Percentiles rank a stretch among this genome's conserved stretches.
Evolutionary conservation across 306 rosid genomes (phyloP).

Genomic region (Sphenostylis stenocarpa): DNA sequence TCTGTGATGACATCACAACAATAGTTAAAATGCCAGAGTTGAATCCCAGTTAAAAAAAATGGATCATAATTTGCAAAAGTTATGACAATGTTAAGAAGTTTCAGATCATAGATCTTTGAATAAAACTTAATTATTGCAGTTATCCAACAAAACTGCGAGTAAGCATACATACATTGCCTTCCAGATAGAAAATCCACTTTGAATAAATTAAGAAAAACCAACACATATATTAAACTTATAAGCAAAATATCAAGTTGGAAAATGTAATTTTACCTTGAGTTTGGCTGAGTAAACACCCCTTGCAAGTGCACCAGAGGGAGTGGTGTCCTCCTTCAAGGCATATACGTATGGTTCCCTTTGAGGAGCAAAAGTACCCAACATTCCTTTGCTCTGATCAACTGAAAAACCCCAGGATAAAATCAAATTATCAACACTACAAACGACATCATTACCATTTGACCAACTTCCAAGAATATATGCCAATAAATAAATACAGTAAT

Average conservation of each 20-base stretch:
- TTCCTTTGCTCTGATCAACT: constrained; percentile 89
- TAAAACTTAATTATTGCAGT: not conserved
- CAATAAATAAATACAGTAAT: not conserved
- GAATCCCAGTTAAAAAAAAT: not conserved
- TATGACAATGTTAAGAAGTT: constrained; percentile 2
- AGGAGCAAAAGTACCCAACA: constrained; percentile 97
- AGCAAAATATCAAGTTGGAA: not conserved
- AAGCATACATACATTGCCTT: not conserved
- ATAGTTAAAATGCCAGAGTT: not conserved
- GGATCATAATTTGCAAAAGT: not conserved
- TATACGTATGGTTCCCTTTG: constrained; percentile 65
- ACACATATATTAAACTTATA: not conserved
- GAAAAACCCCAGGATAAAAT: constrained; percentile 33
- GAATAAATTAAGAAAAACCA: not conserved
- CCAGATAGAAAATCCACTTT: not conserved
- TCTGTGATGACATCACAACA: not conserved
- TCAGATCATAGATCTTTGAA: not conserved
- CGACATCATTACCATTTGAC: not conserved
- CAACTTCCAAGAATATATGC: not conserved
- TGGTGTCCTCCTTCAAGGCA: constrained; percentile 81
- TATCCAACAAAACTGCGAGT: not conserved
- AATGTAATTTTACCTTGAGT: constrained; percentile 51
- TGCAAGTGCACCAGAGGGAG: constrained; percentile 87
- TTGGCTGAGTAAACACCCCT: constrained; percentile 87
- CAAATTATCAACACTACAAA: not conserved